Conservation (phyloP, 805 yeast species). For the Kazachstania taianensis region DNA sequence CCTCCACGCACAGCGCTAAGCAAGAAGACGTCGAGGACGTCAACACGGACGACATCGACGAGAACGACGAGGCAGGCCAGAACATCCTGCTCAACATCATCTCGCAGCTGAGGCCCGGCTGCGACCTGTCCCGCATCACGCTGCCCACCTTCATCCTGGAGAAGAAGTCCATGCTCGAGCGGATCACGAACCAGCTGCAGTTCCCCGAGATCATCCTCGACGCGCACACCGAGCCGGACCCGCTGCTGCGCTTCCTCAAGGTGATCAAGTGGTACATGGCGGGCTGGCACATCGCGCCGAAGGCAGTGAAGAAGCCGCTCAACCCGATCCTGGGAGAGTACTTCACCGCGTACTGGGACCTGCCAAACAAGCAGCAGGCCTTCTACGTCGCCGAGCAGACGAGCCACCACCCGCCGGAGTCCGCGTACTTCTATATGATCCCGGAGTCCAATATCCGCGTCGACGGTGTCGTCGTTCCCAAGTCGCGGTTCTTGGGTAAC, state of each 20-base stretch:
- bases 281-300: slow-evolving; percentile 97
- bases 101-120: slow-evolving; percentile 84
- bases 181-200: slow-evolving; percentile 80
- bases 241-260: slow-evolving; percentile 56
- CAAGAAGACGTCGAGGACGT: slow-evolving; percentile 7
- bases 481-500: slow-evolving; percentile 83
- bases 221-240: slow-evolving; percentile 54
- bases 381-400: slow-evolving; percentile 90
- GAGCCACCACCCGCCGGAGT: slow-evolving; percentile 97
- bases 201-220: slow-evolving; percentile 65
- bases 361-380: slow-evolving; percentile 61
- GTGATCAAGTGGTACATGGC: slow-evolving; percentile 86
- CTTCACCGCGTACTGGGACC: slow-evolving; percentile 87
- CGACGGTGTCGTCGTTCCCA: slow-evolving; percentile 84
- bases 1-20: too few species aligned
- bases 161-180: slow-evolving; percentile 90
- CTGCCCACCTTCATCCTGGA: slow-evolving; percentile 92
- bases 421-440: slow-evolving; percentile 79
- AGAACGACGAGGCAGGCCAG: slow-evolving; percentile 83
- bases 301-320: slow-evolving; percentile 94
- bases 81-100: slow-evolving; percentile 79
- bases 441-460: slow-evolving; percentile 75
- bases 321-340: slow-evolving; percentile 92
- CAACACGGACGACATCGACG: slow-evolving; percentile 71
- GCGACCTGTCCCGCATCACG: slow-evolving; percentile 82